phyloP scores from a whole-genome alignment of 352 stramenopile genomes.

The Pythium coloratum region DNA sequence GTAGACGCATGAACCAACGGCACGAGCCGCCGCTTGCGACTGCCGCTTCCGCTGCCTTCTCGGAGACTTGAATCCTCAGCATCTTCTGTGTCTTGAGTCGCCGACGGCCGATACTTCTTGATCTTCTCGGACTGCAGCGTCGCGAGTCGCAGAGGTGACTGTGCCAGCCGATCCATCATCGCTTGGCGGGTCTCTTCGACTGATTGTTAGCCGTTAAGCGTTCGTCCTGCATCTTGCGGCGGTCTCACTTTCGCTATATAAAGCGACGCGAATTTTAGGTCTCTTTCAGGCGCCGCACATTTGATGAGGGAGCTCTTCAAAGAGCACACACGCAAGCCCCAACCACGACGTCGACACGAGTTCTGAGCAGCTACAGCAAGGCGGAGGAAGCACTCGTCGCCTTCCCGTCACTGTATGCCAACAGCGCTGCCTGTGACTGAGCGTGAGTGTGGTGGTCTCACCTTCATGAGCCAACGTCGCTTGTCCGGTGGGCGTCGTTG shows the following conservation, averaged over 20 bases:
- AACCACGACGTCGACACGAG: not conserved
- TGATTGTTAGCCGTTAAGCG: not conserved
- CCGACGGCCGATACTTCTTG: slow-evolving; percentile 15
- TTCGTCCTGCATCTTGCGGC: not conserved
- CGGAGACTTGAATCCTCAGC: not conserved
- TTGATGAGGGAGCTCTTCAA: not conserved
- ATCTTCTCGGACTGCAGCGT: slow-evolving; percentile 3
- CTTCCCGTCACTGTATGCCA: not conserved
- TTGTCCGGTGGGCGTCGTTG: not conserved
- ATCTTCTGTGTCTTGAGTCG: not conserved
- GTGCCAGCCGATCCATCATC: slow-evolving; percentile 24
- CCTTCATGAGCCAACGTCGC: not conserved
- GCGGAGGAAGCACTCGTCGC: not conserved
- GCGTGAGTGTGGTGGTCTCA: not conserved
- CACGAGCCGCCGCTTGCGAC: slow-evolving; percentile 15
- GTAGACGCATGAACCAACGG: not conserved
- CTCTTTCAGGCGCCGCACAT: not conserved
- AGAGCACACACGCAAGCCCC: not conserved
- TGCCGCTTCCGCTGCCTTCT: not conserved
- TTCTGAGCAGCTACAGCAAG: slow-evolving; percentile 8
- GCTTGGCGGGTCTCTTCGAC: too few species aligned
- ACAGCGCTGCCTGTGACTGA: not conserved
- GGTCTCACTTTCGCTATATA: not conserved
- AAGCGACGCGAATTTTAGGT: slow-evolving; percentile 4
- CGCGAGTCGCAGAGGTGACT: slow-evolving; percentile 23